Evolutionary conservation across 768 basidiomycete species (phyloP).

Genomic region (Tricholoma saponaceum): DNA sequence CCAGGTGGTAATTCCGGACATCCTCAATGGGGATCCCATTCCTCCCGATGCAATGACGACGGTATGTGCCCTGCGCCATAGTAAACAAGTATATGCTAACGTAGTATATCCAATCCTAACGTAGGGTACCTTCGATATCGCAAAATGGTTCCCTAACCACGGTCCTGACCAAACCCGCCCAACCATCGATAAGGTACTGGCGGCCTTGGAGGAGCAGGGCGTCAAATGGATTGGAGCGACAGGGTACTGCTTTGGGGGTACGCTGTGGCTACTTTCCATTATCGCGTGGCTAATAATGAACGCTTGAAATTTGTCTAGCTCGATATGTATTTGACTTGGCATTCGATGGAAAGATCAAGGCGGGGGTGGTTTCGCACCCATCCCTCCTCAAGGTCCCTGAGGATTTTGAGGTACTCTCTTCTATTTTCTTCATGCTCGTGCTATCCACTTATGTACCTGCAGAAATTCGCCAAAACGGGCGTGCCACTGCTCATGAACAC

Average conservation of each 20-base stretch:
- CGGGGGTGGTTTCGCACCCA: constrained; percentile 52
- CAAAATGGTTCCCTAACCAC: constrained; percentile 43
- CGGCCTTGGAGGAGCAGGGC: constrained; percentile 53
- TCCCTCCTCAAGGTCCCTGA: constrained; percentile 54
- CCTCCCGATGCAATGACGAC: constrained; percentile 11
- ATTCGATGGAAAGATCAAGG: constrained; percentile 48
- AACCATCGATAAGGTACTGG: constrained; percentile 50
- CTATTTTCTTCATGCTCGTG: neutral
- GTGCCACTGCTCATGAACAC: constrained; percentile 67
- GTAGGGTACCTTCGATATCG: constrained; percentile 32
- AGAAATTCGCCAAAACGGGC: constrained; percentile 45
- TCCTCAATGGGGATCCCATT: constrained; percentile 37
- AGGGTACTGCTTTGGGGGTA: constrained; percentile 71
- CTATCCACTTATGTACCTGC: neutral
- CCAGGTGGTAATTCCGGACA: constrained; percentile 38
- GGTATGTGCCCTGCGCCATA: neutral
- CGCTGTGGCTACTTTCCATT: constrained; percentile 5
- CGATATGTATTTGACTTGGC: constrained; percentile 62
- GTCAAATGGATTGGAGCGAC: constrained; percentile 54
- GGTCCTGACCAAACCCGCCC: constrained; percentile 38
- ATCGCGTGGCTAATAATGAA: neutral
- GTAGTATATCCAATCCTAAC: no score
- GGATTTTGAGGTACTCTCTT: constrained; percentile 52
- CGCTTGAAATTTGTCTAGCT: constrained; percentile 21
- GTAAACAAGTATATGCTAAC: neutral